Conservation (phyloP, 192 early-diverging fungal genomes). For the Thamnidium elegans region DNA sequence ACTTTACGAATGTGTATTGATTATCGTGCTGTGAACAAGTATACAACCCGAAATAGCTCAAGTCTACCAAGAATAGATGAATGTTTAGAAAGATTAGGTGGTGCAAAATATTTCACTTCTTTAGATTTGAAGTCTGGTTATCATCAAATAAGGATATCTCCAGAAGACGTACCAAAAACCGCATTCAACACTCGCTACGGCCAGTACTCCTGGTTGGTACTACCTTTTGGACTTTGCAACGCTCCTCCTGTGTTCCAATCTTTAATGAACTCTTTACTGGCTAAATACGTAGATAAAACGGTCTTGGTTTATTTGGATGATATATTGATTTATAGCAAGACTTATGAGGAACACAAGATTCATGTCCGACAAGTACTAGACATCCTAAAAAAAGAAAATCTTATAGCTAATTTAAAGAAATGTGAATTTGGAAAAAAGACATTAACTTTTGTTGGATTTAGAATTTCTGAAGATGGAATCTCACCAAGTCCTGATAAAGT, state of each 20-base stretch:
- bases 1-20: conserved; percentile 48
- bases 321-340: conserved; percentile 36
- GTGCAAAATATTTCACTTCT: conserved; percentile 31
- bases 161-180: conserved; percentile 27
- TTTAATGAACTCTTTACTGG: conserved; percentile 4
- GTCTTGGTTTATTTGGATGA: conserved; percentile 45
- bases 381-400: conserved; percentile 11
- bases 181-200: conserved; percentile 33
- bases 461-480: not conserved
- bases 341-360: conserved; percentile 34
- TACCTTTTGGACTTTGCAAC: conserved; percentile 41
- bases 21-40: conserved; percentile 48
- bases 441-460: conserved; percentile 1
- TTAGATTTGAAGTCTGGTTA: conserved; percentile 36
- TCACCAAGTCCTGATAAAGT: conserved; percentile 8
- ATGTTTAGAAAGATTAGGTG: conserved; percentile 30
- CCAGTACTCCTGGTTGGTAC: conserved; percentile 32
- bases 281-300: not conserved
- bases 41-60: conserved; percentile 39
- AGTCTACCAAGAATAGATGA: conserved; percentile 48
- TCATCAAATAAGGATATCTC: conserved; percentile 20
- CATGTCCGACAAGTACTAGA: conserved; percentile 21
- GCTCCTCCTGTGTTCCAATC: conserved; percentile 21
- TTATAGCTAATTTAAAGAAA: conserved; percentile 16
- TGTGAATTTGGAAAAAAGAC: conserved; percentile 1